A percentile compares a stretch with the other conserved stretches of the same genome.
phyloP scores from a whole-genome alignment of 108 stramenopile species.

The Nitzschia putrida region DNA sequence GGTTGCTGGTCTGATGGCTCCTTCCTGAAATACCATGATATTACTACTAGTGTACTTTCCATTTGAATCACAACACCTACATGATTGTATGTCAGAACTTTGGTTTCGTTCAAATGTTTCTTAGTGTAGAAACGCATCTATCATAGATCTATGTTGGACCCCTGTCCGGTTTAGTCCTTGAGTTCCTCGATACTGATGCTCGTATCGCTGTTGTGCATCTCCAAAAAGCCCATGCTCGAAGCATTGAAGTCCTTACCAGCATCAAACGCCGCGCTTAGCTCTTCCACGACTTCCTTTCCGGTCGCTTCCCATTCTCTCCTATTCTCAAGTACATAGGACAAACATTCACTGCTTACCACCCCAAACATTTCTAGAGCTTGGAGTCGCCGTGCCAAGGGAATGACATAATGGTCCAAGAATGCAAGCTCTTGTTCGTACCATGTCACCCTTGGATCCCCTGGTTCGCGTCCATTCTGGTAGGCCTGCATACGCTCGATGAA shows the following conservation, averaged over 20 bases:
- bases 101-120: no score
- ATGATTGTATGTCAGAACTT: no score
- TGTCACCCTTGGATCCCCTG: slow-evolving; percentile 38
- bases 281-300: slow-evolving; percentile 3
- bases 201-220: neutral
- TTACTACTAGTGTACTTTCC: no score
- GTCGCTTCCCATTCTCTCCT: slow-evolving; percentile 5
- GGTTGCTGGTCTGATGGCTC: no score
- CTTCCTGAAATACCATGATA: no score
- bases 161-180: neutral
- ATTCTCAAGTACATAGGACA: slow-evolving; percentile 13
- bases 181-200: slow-evolving; percentile 13
- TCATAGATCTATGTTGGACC: no score
- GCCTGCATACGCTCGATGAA: slow-evolving; percentile 41
- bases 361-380: slow-evolving; percentile 34
- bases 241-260: no score
- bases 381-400: slow-evolving; percentile 47
- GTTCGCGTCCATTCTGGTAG: slow-evolving; percentile 11
- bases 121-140: no score
- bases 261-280: neutral
- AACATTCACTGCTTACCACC: slow-evolving; percentile 4
- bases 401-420: slow-evolving; percentile 50
- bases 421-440: slow-evolving; percentile 53
- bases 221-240: no score
- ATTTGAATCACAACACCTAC: no score